Base-by-base conservation (phyloP, 2,329 filamentous ascomycete genomes). In the Coniochaeta sp. region DNA sequence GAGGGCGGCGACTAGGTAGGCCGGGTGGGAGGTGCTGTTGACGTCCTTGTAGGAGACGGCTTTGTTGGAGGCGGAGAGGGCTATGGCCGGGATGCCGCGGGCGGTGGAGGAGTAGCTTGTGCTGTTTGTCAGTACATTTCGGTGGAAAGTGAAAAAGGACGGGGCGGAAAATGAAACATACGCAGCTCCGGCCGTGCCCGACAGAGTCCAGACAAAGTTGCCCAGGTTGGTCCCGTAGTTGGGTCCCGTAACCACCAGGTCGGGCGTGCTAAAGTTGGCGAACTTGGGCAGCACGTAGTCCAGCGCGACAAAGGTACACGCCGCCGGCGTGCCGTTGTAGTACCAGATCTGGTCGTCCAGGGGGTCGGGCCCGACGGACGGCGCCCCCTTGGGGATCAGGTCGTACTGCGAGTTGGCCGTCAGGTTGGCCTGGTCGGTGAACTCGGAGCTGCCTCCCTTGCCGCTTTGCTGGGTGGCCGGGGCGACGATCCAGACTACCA, bases 301-400 rank as follows among this genome's bases (percentile, higher is more conserved):
- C 6, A 82, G 69, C 2, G 72, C 78, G 5, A 82, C 75, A 53
- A 81, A 76, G 1, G 76, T 77, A 57, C 75, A 78, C 0, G 78
- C 73, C 0, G 76, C 76, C 0, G 79, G 77, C 0, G 78, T 83
- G 20, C 79, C 78, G 50, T 82, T 79, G 64, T 81, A 83, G 60
- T 82, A 82, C 76, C 76, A 82, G 56, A 83, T 78, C 54, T 78
- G 71, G 50, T 66, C 66, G 52, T 82, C 75, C 18, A 63, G 60
- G 12, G 76, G 77, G 56, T 81, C 77, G 14, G 65, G 67, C 45
- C 80, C 79, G 22, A 78, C 57, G 0, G 73, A 72, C 3, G 74
- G 74, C 1, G 71, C 66, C 5, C 76, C 75, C 3, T 68, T 65
- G 27, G 45, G 45, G 26, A 48, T 20, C 14, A 48, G 24, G 45